phyloP scores from a whole-genome alignment of 306 rosid species.

The Fagus crenata region DNA sequence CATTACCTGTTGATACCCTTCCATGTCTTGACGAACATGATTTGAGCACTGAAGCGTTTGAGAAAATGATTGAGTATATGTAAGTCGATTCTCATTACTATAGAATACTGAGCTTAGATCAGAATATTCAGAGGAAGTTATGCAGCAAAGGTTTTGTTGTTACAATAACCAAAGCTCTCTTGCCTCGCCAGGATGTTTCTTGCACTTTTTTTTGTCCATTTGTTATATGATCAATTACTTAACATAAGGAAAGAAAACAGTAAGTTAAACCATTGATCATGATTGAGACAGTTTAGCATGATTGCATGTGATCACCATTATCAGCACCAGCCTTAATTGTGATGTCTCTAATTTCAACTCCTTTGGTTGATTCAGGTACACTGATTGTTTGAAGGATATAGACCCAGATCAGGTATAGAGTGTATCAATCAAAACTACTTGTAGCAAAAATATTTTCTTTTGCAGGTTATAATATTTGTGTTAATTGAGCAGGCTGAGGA shows the following conservation, averaged over 20 bases:
- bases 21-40: conserved; percentile 84
- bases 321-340: not conserved
- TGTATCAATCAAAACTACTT: conserved; percentile 15
- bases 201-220: not conserved
- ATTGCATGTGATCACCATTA: not conserved
- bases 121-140: conserved; percentile 23
- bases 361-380: conserved; percentile 70
- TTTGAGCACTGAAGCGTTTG: conserved; percentile 74
- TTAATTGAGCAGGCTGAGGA: conserved; percentile 70
- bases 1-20: conserved; percentile 45
- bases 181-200: not conserved
- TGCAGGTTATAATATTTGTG: conserved; percentile 27
- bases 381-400: conserved; percentile 80
- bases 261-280: not conserved
- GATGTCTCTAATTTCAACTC: conserved; percentile 15
- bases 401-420: conserved; percentile 73
- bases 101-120: conserved; percentile 17
- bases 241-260: not conserved
- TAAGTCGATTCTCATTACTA: conserved; percentile 44
- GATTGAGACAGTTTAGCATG: not conserved
- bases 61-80: conserved; percentile 91
- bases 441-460: conserved; percentile 18
- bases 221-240: not conserved
- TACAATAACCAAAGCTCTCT: not conserved
- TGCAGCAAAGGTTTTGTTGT: not conserved